Base-by-base conservation (phyloP, 1,284 basidiomycete genomes). In the Rhodotorula sp. region DNA sequence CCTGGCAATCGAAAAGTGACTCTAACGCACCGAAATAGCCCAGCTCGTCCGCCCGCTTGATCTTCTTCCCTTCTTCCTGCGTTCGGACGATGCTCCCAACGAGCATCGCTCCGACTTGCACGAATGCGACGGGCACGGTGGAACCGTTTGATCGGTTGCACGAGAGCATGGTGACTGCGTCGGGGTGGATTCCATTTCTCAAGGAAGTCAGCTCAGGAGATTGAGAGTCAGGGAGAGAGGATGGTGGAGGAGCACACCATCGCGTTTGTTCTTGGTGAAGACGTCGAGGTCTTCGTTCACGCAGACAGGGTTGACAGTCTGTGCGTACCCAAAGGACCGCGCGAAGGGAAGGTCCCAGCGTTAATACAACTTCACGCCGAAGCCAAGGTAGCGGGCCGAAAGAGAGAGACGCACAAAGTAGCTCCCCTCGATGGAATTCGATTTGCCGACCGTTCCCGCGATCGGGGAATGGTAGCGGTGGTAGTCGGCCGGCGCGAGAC, bases 391-490 rank as follows among this genome's bases (percentile, higher is more conserved):
- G 54, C 49, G 19, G 21, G 14, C 0, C 16, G 23, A 76, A 66
- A 38, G 23, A 66, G 70, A 23, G 76, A 6, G 2, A 78, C 75
- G 48, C 66, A 68, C 49, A 23, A 56, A 60, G 67, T 77, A 81
- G 73, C 79, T 78, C 26, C 83, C 84, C 10, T 78, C 71, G 61
- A 85, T 83, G 61, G 80, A 79, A 57, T 80, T 81, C 7, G 90
- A 82, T 67, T 86, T 82, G 5, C 81, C 83, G 4, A 82, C 77
- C 34, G 82, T 84, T 28, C 85, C 89, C 66, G 89, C 87, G 38
- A 89, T 84, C 2, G 91, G 91, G 43, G 86, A 86, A 77, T 93
- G 92, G 84, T 91, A 93, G 31, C 91, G 87, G 79, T 93, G 91
- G 77, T 93, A 93, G 79, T 93, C 92, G 50, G 88, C 87, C 0